phyloP scores from a whole-genome alignment of 2,329 filamentous ascomycete species.

The Aspergillus hortae region DNA sequence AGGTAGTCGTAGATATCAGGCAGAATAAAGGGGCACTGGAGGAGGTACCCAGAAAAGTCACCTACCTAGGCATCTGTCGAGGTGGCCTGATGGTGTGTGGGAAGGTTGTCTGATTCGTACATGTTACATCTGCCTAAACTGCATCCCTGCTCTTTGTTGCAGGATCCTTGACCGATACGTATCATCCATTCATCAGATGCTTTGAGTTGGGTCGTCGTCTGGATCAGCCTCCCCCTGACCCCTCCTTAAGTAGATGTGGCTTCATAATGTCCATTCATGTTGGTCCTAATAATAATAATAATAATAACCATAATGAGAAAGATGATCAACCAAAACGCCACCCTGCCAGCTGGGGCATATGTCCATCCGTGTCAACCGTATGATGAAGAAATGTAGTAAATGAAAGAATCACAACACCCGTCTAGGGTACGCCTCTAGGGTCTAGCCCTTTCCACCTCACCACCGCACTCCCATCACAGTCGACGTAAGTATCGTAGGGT shows the following conservation, averaged over 20 bases:
- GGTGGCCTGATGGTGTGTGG: not conserved
- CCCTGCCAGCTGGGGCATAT: not conserved
- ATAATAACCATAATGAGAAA: not conserved
- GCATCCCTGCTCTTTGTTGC: not conserved
- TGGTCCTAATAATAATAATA: not conserved
- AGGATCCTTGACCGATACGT: not conserved
- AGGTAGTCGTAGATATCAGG: no score
- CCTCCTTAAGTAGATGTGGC: not conserved
- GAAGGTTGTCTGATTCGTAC: not conserved
- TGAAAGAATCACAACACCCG: not conserved
- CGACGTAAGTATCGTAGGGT: conserved; percentile 29
- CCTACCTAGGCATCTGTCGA: no score
- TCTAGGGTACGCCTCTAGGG: not conserved
- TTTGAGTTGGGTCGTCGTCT: no score
- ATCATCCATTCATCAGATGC: not conserved
- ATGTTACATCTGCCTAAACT: not conserved
- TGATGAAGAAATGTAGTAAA: not conserved
- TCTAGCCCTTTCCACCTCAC: not conserved
- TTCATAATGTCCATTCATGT: not conserved
- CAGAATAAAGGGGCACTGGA: no score
- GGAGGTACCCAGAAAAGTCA: no score
- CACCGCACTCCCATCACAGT: conserved; percentile 10
- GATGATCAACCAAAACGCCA: not conserved
- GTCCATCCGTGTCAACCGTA: not conserved
- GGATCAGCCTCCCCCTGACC: not conserved